A percentile compares a stretch with the other conserved stretches of the same genome.
Conservation (phyloP, 176 grass and related monocot species). For the Phoenix dactylifera region DNA sequence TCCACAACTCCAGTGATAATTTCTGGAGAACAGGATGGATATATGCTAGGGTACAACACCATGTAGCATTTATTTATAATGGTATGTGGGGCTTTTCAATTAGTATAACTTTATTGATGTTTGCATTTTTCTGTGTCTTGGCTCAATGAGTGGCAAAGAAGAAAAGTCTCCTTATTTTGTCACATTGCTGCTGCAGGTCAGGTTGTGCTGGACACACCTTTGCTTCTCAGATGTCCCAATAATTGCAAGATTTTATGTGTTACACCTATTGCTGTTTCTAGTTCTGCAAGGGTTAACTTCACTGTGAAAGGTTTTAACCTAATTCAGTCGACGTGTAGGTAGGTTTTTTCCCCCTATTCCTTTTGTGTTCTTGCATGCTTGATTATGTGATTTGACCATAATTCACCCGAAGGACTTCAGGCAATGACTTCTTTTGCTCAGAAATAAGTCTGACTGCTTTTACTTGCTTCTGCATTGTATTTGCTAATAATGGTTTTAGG, state of each 20-base stretch:
- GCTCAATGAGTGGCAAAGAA: too few species aligned
- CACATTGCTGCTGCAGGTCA: conserved; percentile 35
- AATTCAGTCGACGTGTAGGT: conserved; percentile 54
- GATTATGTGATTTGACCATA: not conserved
- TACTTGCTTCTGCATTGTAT: not conserved
- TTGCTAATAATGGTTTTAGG: conserved; percentile 24
- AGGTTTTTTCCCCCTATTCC: not conserved
- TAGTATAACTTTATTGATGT: too few species aligned
- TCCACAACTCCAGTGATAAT: conserved; percentile 46
- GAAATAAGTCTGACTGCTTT: not conserved
- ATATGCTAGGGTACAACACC: conserved; percentile 59
- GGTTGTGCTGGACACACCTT: conserved; percentile 50
- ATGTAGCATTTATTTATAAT: conserved; percentile 62
- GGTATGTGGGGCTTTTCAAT: conserved; percentile 35
- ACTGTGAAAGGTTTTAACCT: conserved; percentile 72
- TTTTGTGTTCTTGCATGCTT: conserved; percentile 5
- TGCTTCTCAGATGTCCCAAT: conserved; percentile 33
- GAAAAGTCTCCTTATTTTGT: conserved; percentile 15
- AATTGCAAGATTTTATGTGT: conserved; percentile 41
- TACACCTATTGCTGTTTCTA: conserved; percentile 58
- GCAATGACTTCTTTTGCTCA: not conserved
- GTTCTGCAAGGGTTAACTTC: conserved; percentile 43
- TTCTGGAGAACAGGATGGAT: conserved; percentile 89
- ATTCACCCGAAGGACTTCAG: not conserved
- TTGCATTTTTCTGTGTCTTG: too few species aligned